phyloP scores from a whole-genome alignment of 2,329 filamentous ascomycete species.

The Leptographium lundbergii region DNA sequence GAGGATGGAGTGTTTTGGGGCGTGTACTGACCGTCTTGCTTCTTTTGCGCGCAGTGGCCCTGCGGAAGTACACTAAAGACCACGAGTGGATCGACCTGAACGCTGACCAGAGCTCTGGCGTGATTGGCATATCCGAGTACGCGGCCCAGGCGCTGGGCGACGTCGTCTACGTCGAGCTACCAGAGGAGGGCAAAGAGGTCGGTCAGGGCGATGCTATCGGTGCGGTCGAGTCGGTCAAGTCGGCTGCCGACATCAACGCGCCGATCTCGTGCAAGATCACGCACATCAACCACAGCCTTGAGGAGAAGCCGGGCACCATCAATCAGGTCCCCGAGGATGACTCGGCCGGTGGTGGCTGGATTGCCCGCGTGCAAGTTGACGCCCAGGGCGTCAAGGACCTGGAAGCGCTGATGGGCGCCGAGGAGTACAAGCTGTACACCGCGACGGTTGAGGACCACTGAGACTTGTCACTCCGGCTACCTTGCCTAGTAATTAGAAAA shows the following conservation, averaged over 20 bases:
- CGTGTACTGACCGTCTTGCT: neutral
- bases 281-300: constrained; percentile 60
- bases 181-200: constrained; percentile 55
- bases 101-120: constrained; percentile 69
- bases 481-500: neutral
- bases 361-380: constrained; percentile 71
- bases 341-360: constrained; percentile 70
- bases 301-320: constrained; percentile 76
- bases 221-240: constrained; percentile 96
- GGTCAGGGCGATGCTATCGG: constrained; percentile 73
- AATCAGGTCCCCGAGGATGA: constrained; percentile 81
- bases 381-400: constrained; percentile 54
- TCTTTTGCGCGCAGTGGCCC: neutral
- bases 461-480: neutral
- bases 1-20: neutral
- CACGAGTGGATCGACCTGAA: constrained; percentile 96
- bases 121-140: constrained; percentile 77
- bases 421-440: constrained; percentile 67
- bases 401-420: constrained; percentile 62
- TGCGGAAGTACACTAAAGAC: constrained; percentile 87
- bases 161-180: constrained; percentile 94
- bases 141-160: constrained; percentile 88
- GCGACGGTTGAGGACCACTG: constrained; percentile 23
- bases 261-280: constrained; percentile 69
- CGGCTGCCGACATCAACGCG: constrained; percentile 91